A percentile compares a stretch with the other conserved stretches of the same genome.
phyloP scores from a whole-genome alignment of 768 basidiomycete genomes.

The Amanita rimosa region DNA sequence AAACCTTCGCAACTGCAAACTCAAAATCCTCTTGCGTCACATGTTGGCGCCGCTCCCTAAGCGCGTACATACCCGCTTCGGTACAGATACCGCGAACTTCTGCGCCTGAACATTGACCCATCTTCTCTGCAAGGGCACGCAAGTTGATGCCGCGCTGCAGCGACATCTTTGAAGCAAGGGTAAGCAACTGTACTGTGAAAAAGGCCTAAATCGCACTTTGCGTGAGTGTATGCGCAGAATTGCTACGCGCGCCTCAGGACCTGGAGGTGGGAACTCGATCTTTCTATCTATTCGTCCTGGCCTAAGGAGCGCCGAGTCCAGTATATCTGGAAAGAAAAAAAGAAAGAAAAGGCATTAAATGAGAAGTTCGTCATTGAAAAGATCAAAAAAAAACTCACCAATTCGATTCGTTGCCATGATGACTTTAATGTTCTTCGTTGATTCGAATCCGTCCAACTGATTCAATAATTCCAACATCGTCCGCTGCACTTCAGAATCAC shows the following conservation, averaged over 20 bases:
- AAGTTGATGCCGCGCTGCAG: slow-evolving; percentile 95
- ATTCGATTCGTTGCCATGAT: slow-evolving; percentile 98
- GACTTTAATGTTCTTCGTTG: slow-evolving; percentile 96
- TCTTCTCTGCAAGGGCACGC: slow-evolving; percentile 90
- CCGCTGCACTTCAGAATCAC: slow-evolving; percentile 83
- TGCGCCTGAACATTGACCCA: slow-evolving; percentile 97
- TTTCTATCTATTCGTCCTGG: slow-evolving; percentile 93
- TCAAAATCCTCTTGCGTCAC: slow-evolving; percentile 63
- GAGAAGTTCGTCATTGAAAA: background rate
- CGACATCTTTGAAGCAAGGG: slow-evolving; percentile 71
- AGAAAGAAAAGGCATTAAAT: background rate
- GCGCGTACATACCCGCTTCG: slow-evolving; percentile 81
- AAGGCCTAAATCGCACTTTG: slow-evolving; percentile 42
- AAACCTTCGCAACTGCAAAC: slow-evolving; percentile 11
- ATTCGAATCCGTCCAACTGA: slow-evolving; percentile 87
- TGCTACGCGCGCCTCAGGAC: slow-evolving; percentile 83
- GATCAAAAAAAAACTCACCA: slow-evolving; percentile 36
- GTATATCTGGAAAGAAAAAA: too few species aligned
- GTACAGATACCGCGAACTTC: slow-evolving; percentile 66
- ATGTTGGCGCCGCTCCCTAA: slow-evolving; percentile 90
- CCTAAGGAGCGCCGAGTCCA: slow-evolving; percentile 86
- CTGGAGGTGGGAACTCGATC: slow-evolving; percentile 98
- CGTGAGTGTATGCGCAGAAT: slow-evolving; percentile 95
- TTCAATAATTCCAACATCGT: slow-evolving; percentile 88
- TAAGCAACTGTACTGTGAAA: background rate